Conservation (phyloP, 2,329 filamentous ascomycete genomes). For the Sclerotinia subarctica region DNA sequence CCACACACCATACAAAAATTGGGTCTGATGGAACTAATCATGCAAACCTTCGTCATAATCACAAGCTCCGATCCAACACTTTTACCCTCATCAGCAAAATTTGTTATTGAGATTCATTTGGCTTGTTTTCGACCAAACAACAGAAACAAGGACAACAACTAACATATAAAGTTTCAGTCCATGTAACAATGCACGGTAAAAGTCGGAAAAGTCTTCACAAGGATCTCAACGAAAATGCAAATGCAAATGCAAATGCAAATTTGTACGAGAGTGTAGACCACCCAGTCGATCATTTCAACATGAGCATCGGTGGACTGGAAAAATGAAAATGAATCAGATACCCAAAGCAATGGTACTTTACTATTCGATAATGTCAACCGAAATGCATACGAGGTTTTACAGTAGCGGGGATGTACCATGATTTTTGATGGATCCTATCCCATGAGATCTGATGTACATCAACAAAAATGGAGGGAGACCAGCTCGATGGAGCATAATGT, state of each 20-base stretch:
- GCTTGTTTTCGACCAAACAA: neutral
- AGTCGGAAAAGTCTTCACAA: neutral
- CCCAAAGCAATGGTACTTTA: neutral
- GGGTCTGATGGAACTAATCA: neutral
- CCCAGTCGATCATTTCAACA: neutral
- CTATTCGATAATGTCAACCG: neutral
- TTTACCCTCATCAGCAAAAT: constrained; percentile 2
- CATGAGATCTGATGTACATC: neutral
- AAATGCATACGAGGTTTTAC: neutral
- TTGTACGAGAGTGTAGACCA: neutral
- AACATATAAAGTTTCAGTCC: neutral
- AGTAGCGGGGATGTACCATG: neutral
- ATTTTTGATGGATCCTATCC: neutral
- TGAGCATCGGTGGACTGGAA: neutral
- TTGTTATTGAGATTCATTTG: neutral
- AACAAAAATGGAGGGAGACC: neutral
- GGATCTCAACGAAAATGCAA: neutral
- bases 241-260: neutral
- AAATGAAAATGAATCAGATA: too few relatives aligned
- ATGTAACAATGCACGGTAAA: neutral
- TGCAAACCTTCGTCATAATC: constrained; percentile 13
- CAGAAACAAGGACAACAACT: neutral
- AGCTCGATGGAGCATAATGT: constrained; percentile 2
- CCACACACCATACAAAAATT: neutral
- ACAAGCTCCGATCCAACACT: neutral